Conservation (phyloP, 2,329 filamentous ascomycete genomes). For the Blumeria hordei region DNA sequence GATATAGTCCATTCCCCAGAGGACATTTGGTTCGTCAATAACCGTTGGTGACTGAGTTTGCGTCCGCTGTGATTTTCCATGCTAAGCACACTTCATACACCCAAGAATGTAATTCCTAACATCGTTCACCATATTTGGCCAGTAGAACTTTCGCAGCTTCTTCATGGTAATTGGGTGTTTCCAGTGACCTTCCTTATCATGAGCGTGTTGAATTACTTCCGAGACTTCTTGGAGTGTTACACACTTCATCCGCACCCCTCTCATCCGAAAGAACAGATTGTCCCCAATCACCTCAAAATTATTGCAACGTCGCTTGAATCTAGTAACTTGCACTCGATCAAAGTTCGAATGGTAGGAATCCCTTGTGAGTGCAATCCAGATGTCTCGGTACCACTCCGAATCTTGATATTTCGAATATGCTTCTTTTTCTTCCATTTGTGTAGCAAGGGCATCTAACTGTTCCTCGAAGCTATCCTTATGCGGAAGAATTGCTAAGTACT, state of each 20-base stretch:
- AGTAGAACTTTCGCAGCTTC: neutral
- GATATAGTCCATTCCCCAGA: no score
- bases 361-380: neutral
- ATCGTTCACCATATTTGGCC: neutral
- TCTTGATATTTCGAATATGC: neutral
- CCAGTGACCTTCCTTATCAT: neutral
- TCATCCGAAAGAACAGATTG: neutral
- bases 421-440: neutral
- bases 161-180: neutral
- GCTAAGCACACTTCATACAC: no score
- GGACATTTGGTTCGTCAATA: no score
- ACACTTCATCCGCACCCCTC: neutral
- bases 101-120: no score
- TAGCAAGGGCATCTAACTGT: neutral
- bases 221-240: neutral
- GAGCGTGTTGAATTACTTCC: neutral
- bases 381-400: neutral
- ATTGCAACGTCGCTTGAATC: neutral
- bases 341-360: neutral
- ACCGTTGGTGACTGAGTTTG: no score
- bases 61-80: no score
- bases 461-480: neutral
- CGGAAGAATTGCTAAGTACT: neutral
- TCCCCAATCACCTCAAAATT: neutral
- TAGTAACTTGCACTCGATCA: neutral